These are phyloP conservation scores for Omphalotus guepiniiformis DNA, from an alignment of 768 basidiomycete genomes.

Conservation along the genomic window DNA sequence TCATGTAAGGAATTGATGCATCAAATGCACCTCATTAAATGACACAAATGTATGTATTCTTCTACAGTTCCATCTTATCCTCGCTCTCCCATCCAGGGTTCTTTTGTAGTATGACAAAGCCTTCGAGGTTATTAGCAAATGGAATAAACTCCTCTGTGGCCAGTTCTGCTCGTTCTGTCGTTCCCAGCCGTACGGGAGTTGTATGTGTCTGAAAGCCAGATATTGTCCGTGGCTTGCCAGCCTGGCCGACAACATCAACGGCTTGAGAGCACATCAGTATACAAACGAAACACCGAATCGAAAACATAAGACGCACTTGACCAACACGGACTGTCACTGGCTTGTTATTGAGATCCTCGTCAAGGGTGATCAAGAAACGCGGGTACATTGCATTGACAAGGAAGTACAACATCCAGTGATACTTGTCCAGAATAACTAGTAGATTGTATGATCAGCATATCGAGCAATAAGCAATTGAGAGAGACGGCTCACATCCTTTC, in stretches of 20 bases:
- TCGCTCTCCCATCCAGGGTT: conserved; percentile 88
- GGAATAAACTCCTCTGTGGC: conserved; percentile 97
- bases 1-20: too few relatives aligned
- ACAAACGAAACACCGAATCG: conserved; percentile 2
- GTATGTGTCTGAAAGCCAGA: conserved; percentile 98
- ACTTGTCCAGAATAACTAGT: conserved; percentile 87
- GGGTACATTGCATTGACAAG: conserved; percentile 96
- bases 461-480: neutral
- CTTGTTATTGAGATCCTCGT: conserved; percentile 82
- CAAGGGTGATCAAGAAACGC: conserved; percentile 94
- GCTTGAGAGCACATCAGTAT: conserved; percentile 45
- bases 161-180: conserved; percentile 90
- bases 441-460: neutral
- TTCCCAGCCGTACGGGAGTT: conserved; percentile 92
- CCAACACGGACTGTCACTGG: conserved; percentile 96
- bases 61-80: conserved; percentile 76
- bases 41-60: too few relatives aligned
- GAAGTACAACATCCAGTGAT: conserved; percentile 99
- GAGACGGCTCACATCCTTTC: conserved; percentile 72
- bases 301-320: conserved; percentile 47
- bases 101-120: conserved; percentile 88
- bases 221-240: conserved; percentile 94
- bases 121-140: conserved; percentile 86
- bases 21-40: too few relatives aligned
- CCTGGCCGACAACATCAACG: conserved; percentile 95